Percentiles rank a stretch among this genome's conserved stretches.
These are phyloP conservation scores for Umbilicaria muhlenbergii DNA, from an alignment of 495 filamentous ascomycete species.

Conservation along the genomic window DNA sequence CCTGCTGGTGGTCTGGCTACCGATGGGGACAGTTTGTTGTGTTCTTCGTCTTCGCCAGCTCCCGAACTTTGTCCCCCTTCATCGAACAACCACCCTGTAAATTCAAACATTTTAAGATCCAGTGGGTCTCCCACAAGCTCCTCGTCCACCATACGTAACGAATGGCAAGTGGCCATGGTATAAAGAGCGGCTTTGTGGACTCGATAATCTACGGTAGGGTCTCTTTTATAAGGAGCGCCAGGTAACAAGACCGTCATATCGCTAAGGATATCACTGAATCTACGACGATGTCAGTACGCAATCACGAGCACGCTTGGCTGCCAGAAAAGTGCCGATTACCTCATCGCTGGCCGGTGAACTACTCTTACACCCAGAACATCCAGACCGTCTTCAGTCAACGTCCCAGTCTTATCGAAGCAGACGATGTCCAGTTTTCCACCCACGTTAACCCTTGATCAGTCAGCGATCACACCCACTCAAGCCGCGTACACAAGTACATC, in stretches of 20 bases:
- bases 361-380: slow-evolving; percentile 83
- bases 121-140: slow-evolving; percentile 88
- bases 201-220: slow-evolving; percentile 41
- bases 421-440: slow-evolving; percentile 90
- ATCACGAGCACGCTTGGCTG: not conserved
- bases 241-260: slow-evolving; percentile 39
- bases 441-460: slow-evolving; percentile 58
- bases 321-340: slow-evolving; percentile 14
- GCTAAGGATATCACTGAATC: slow-evolving; percentile 46
- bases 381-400: slow-evolving; percentile 89
- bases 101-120: slow-evolving; percentile 98
- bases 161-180: slow-evolving; percentile 97
- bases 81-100: slow-evolving; percentile 84
- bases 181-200: slow-evolving; percentile 59
- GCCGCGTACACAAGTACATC: not conserved
- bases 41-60: slow-evolving; percentile 43
- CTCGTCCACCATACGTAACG: slow-evolving; percentile 68
- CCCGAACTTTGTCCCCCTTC: slow-evolving; percentile 55
- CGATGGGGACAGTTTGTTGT: slow-evolving; percentile 57
- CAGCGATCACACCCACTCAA: not conserved
- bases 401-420: slow-evolving; percentile 98
- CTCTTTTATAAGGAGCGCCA: slow-evolving; percentile 33
- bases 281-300: slow-evolving; percentile 13
- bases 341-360: slow-evolving; percentile 43
- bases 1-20: slow-evolving; percentile 68